Conservation (phyloP, 192 early-diverging fungal genomes). For the Mortierella alpina region DNA sequence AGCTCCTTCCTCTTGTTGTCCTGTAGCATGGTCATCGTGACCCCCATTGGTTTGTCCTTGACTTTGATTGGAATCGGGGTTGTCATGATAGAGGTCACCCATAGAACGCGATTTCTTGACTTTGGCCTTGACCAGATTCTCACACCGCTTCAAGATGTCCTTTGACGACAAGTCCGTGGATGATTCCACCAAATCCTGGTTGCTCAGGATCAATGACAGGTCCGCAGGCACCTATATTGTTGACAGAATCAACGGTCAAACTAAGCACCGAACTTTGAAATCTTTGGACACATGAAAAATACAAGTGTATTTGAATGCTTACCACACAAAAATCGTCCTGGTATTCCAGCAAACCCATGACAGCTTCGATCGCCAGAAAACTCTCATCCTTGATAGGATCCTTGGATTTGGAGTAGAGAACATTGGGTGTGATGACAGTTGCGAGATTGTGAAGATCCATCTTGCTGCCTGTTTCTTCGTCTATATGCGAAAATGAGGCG, state of each 20-base stretch:
- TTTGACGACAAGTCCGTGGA: conserved; percentile 61
- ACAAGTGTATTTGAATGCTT: conserved; percentile 15
- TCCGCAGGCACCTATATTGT: conserved; percentile 63
- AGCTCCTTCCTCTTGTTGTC: not conserved
- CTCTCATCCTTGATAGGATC: conserved; percentile 83
- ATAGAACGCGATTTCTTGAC: conserved; percentile 51
- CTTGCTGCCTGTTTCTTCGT: conserved; percentile 83
- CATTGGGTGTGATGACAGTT: conserved; percentile 94
- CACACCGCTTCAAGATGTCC: conserved; percentile 67
- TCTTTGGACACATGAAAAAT: not conserved
- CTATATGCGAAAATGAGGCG: conserved; percentile 77
- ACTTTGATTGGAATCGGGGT: not conserved
- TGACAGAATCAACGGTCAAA: not conserved
- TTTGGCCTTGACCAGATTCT: conserved; percentile 58
- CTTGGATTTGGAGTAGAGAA: conserved; percentile 86
- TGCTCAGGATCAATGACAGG: conserved; percentile 58
- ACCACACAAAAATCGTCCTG: conserved; percentile 77
- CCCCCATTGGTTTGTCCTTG: not conserved
- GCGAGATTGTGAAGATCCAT: conserved; percentile 95
- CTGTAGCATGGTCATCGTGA: not conserved
- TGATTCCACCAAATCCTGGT: conserved; percentile 58
- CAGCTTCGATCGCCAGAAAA: conserved; percentile 73
- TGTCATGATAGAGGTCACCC: conserved; percentile 15
- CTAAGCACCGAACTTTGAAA: not conserved
- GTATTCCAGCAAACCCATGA: conserved; percentile 74